Percentiles rank a stretch among this genome's conserved stretches.
Conservation (phyloP, 192 early-diverging fungal species). For the Mortierella antarctica region DNA sequence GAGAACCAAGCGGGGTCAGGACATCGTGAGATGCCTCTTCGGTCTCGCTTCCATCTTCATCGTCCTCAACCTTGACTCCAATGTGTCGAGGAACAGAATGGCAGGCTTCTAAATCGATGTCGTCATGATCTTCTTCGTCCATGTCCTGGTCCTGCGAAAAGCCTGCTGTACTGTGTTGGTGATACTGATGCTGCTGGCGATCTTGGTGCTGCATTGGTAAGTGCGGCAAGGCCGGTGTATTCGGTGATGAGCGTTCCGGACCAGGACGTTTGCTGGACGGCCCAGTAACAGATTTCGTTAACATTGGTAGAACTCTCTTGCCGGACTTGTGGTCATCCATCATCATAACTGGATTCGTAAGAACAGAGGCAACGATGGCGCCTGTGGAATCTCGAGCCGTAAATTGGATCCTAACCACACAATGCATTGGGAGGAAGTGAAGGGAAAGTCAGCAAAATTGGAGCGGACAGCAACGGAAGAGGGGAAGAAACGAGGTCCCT, state of each 20-base stretch:
- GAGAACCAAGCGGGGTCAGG: not conserved
- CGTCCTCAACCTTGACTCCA: constrained; percentile 6
- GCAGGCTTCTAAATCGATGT: constrained; percentile 20
- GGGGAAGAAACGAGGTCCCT: constrained; percentile 4
- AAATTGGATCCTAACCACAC: constrained; percentile 71
- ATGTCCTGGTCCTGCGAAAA: not conserved
- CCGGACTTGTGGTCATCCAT: constrained; percentile 92
- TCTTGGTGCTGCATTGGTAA: too few species aligned
- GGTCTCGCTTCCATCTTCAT: not conserved
- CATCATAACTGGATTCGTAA: constrained; percentile 87
- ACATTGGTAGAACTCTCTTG: constrained; percentile 44
- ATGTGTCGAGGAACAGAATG: not conserved
- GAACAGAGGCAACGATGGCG: constrained; percentile 70
- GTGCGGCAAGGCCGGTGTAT: too few species aligned
- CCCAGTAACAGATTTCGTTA: not conserved
- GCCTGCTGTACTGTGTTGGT: not conserved
- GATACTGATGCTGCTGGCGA: not conserved
- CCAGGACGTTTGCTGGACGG: not conserved
- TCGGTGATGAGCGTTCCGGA: not conserved
- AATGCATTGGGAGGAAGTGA: not conserved
- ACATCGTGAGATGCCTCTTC: constrained; percentile 4
- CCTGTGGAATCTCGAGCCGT: constrained; percentile 70
- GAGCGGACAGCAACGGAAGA: not conserved
- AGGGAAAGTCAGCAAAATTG: not conserved
- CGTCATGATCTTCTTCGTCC: constrained; percentile 16